Evolutionary conservation across 352 stramenopile genomes (phyloP).

Genomic region (Globisporangium takayamanum): DNA sequence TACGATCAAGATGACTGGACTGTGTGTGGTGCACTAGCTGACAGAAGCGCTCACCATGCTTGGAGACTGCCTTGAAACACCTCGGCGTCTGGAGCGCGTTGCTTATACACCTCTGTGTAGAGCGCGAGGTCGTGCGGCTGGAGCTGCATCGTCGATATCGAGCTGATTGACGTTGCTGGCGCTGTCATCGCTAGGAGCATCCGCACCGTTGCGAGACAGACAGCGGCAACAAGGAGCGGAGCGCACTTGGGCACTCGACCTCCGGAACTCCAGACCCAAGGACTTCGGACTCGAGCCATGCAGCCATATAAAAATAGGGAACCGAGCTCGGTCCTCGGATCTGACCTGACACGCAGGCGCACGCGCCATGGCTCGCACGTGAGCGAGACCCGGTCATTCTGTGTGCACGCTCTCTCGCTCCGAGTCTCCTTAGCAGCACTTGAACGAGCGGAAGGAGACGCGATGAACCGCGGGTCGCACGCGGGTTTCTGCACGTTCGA

Average conservation of each 20-base stretch:
- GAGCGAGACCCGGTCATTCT: too few relatives aligned
- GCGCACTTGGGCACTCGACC: neutral
- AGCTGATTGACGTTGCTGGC: neutral
- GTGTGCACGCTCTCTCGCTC: too few relatives aligned
- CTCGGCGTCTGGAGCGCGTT: conserved; percentile 6
- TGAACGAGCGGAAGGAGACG: neutral
- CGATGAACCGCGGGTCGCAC: conserved; percentile 56
- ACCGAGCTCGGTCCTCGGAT: too few relatives aligned
- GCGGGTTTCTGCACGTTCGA: conserved; percentile 71
- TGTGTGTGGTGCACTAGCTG: neutral
- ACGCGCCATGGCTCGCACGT: too few relatives aligned
- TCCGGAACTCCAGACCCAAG: too few relatives aligned
- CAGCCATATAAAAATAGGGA: too few relatives aligned
- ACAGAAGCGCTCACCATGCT: conserved; percentile 13
- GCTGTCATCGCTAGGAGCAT: neutral
- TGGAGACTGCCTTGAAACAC: conserved; percentile 17
- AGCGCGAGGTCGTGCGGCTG: conserved; percentile 28
- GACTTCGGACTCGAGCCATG: too few relatives aligned
- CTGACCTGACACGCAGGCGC: too few relatives aligned
- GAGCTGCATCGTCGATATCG: neutral
- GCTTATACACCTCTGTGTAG: conserved; percentile 36
- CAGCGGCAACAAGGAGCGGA: too few relatives aligned
- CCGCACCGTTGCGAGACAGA: too few relatives aligned
- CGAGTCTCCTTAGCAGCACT: too few relatives aligned
- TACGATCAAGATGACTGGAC: neutral